Conservation (phyloP, 164 flowering plant species). For the Vitis vinifera region ASM3070453v1 NC_081810.1:21683001-21683500, state of each 20-base stretch:
- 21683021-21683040: neutral
- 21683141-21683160: slow-evolving; percentile 68
- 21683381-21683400: neutral
- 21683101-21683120: slow-evolving; percentile 24
- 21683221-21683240: slow-evolving; percentile 59
- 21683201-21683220: slow-evolving; percentile 63
- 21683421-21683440: slow-evolving; percentile 1
- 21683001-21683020: neutral
- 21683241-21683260: slow-evolving; percentile 76
- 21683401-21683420: slow-evolving; percentile 2
- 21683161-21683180: slow-evolving; percentile 36
- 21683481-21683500: neutral
- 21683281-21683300: slow-evolving; percentile 57
- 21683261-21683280: slow-evolving; percentile 66
- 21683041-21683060: slow-evolving; percentile 35
- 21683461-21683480: neutral
- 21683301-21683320: neutral
- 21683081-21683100: slow-evolving; percentile 22
- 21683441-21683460: neutral
- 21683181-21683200: slow-evolving; percentile 59
- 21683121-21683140: slow-evolving; percentile 45
- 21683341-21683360: neutral
- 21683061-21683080: slow-evolving; percentile 13
- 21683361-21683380: neutral
- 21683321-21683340: neutral